Percentiles rank a stretch among this genome's conserved stretches.
Conservation (phyloP, 345 rosid species). For the Tarenaya hassleriana region DNA sequence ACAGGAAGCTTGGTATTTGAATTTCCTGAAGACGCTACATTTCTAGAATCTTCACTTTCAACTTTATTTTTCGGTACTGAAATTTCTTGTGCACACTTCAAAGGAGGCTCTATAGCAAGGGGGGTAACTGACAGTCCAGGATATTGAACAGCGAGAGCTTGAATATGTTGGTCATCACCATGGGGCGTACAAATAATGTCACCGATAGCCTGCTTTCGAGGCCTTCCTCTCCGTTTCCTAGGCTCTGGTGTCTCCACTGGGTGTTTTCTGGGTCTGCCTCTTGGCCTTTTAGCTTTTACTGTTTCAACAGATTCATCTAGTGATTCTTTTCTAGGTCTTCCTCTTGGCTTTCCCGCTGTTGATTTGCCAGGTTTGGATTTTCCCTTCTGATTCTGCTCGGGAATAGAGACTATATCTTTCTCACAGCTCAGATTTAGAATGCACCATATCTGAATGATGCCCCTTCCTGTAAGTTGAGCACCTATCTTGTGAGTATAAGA, state of each 20-base stretch:
- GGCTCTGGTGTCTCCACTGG: constrained; percentile 23
- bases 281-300: constrained; percentile 34
- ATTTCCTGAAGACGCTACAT: constrained; percentile 26
- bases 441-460: constrained; percentile 85
- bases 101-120: constrained; percentile 28
- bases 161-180: constrained; percentile 29
- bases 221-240: constrained; percentile 30
- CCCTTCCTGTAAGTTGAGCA: constrained; percentile 63
- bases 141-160: constrained; percentile 41
- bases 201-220: constrained; percentile 23
- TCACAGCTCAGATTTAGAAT: constrained; percentile 37
- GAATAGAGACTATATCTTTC: constrained; percentile 24
- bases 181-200: constrained; percentile 31
- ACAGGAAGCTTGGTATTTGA: constrained; percentile 27
- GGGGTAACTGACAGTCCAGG: constrained; percentile 41
- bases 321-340: constrained; percentile 12
- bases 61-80: constrained; percentile 21
- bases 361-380: too few species aligned
- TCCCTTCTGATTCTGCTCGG: constrained; percentile 27
- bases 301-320: constrained; percentile 18
- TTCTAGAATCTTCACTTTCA: constrained; percentile 15
- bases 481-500: constrained; percentile 75
- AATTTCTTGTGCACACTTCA: constrained; percentile 27
- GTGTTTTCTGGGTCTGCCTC: constrained; percentile 53
- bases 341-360: too few species aligned